phyloP scores from a whole-genome alignment of 2,329 filamentous ascomycete species.

The Lasiodiplodia theobromae region DNA sequence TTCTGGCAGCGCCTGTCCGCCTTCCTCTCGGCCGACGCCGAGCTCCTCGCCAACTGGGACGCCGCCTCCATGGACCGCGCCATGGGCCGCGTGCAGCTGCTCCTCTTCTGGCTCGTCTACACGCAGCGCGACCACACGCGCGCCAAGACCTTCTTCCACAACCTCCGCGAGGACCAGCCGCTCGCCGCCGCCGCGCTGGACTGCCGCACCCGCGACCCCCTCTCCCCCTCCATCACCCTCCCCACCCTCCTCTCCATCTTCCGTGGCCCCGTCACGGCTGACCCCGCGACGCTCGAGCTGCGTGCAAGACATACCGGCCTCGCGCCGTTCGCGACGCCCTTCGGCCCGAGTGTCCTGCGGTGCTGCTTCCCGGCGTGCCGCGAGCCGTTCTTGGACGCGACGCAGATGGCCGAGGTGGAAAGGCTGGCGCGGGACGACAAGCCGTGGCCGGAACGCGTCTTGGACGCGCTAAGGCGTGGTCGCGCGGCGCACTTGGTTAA shows the following conservation, averaged over 20 bases:
- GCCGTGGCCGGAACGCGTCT: neutral
- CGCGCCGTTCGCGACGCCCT: constrained; percentile 37
- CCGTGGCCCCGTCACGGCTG: constrained; percentile 30
- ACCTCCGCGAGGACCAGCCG: constrained; percentile 33
- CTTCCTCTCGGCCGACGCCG: constrained; percentile 21
- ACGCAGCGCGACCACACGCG: constrained; percentile 39
- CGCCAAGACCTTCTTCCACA: constrained; percentile 43
- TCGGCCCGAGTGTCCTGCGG: constrained; percentile 22
- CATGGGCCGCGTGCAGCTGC: constrained; percentile 39
- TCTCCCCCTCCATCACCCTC: constrained; percentile 33
- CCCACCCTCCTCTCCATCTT: constrained; percentile 40
- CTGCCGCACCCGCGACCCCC: constrained; percentile 23
- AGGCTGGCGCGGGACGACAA: neutral
- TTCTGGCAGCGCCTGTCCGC: constrained; percentile 35
- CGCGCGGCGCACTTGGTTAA: constrained; percentile 36
- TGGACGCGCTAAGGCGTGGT: constrained; percentile 31
- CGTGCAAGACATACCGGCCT: constrained; percentile 26
- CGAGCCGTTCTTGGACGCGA: neutral
- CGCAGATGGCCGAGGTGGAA: neutral
- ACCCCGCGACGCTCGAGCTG: constrained; percentile 26
- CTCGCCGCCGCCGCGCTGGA: constrained; percentile 37
- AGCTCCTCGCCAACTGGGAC: constrained; percentile 10
- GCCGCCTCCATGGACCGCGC: constrained; percentile 25
- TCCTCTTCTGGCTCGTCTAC: constrained; percentile 45
- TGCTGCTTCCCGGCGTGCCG: constrained; percentile 10